Conservation (phyloP, 352 stramenopile species). For the Ophiocytium majus region DNA sequence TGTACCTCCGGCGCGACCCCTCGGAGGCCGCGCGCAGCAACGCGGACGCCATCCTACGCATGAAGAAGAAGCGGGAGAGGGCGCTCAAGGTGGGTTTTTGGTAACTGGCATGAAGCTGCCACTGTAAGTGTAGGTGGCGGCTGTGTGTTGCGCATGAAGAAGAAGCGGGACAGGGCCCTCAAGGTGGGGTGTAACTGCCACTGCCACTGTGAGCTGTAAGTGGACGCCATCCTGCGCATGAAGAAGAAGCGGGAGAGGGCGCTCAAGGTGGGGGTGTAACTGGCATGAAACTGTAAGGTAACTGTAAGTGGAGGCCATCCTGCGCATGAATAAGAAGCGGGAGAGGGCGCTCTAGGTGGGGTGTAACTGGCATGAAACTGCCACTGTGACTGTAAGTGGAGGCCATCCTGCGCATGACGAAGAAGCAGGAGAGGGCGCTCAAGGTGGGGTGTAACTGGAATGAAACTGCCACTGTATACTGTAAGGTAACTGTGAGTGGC, state of each 20-base stretch:
- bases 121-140: too few relatives aligned
- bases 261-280: slow-evolving; percentile 30
- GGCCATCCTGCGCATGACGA: slow-evolving; percentile 51
- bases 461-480: too few relatives aligned
- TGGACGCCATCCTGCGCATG: slow-evolving; percentile 50
- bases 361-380: too few relatives aligned
- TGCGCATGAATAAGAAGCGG: slow-evolving; percentile 50
- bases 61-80: slow-evolving; percentile 49
- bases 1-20: slow-evolving; percentile 52
- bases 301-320: slow-evolving; percentile 39
- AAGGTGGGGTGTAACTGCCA: too few relatives aligned
- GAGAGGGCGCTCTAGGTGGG: slow-evolving; percentile 39
- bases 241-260: slow-evolving; percentile 46
- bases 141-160: slow-evolving; percentile 55
- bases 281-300: too few relatives aligned
- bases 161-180: slow-evolving; percentile 38
- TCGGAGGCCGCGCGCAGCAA: slow-evolving; percentile 27
- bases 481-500: too few relatives aligned
- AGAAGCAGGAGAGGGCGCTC: slow-evolving; percentile 38
- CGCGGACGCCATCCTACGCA: slow-evolving; percentile 41
- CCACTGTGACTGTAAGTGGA: too few relatives aligned
- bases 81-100: slow-evolving; percentile 30
- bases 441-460: slow-evolving; percentile 31
- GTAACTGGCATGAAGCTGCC: too few relatives aligned
- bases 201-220: too few relatives aligned